These are phyloP conservation scores for Pythium myriotylum DNA, from an alignment of 352 stramenopile species.

Conservation along the genomic window DNA sequence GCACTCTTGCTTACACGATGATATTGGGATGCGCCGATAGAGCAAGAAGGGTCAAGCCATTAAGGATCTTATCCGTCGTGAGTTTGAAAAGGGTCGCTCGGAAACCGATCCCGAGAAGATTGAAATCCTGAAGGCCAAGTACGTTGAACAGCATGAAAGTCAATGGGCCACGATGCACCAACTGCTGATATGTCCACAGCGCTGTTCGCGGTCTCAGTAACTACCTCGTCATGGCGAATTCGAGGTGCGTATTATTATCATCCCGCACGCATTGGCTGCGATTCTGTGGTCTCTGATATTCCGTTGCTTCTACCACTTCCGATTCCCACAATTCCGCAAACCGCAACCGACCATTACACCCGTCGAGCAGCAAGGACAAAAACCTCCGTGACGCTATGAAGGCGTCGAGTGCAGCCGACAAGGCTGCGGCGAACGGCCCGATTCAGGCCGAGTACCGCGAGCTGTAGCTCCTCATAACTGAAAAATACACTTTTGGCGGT, in stretches of 20 bases:
- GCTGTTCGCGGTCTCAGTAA: slow-evolving; percentile 84
- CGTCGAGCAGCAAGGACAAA: slow-evolving; percentile 77
- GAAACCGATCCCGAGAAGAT: slow-evolving; percentile 86
- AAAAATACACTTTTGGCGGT: slow-evolving; percentile 3
- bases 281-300: too few relatives aligned
- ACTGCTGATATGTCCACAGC: slow-evolving; percentile 30
- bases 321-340: neutral
- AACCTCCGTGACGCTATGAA: slow-evolving; percentile 84
- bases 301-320: too few relatives aligned
- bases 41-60: slow-evolving; percentile 87
- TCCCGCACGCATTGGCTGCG: too few relatives aligned
- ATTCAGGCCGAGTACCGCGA: slow-evolving; percentile 80
- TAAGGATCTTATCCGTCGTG: slow-evolving; percentile 62
- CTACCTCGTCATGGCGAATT: slow-evolving; percentile 88
- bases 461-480: slow-evolving; percentile 34
- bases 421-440: slow-evolving; percentile 35
- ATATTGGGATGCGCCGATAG: slow-evolving; percentile 41
- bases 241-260: slow-evolving; percentile 44
- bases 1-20: neutral
- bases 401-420: slow-evolving; percentile 30
- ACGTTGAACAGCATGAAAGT: slow-evolving; percentile 22
- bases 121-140: slow-evolving; percentile 85
- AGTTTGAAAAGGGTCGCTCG: slow-evolving; percentile 78
- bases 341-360: neutral
- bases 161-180: neutral